A percentile compares a stretch with the other conserved stretches of the same genome.
Conservation (phyloP, 768 basidiomycete species). For the Trametes cinnabarina region DNA sequence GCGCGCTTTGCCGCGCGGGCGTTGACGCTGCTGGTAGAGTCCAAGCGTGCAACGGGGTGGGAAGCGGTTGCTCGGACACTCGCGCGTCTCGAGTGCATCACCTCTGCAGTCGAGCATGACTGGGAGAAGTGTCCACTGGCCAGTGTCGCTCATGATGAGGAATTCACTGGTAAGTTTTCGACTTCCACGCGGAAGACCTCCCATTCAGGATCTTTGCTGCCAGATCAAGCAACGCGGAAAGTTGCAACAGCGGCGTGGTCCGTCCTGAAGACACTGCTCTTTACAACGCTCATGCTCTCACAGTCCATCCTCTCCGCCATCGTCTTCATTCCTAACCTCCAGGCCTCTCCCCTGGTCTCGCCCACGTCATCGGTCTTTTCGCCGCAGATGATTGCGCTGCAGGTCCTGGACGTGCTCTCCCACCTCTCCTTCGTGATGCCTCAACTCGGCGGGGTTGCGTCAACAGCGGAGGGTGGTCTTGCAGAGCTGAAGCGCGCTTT, state of each 20-base stretch:
- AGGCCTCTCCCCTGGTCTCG: conserved; percentile 1
- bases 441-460: conserved; percentile 73
- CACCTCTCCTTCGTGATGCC: conserved; percentile 75
- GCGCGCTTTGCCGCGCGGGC: conserved; percentile 23
- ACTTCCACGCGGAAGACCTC: neutral
- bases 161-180: conserved; percentile 24
- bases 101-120: conserved; percentile 23
- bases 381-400: conserved; percentile 51
- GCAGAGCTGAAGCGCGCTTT: conserved; percentile 71
- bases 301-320: conserved; percentile 58
- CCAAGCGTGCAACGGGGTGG: conserved; percentile 27
- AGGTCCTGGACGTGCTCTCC: conserved; percentile 55
- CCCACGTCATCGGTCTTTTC: neutral
- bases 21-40: conserved; percentile 27
- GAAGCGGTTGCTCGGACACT: conserved; percentile 22
- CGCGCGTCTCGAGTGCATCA: conserved; percentile 20
- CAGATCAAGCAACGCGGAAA: conserved; percentile 46
- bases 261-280: conserved; percentile 72
- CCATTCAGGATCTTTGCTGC: neutral
- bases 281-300: conserved; percentile 65
- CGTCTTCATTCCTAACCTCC: conserved; percentile 47
- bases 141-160: conserved; percentile 25
- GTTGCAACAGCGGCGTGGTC: conserved; percentile 58
- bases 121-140: conserved; percentile 33
- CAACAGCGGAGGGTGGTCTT: conserved; percentile 55